phyloP scores from a whole-genome alignment of 495 filamentous ascomycete genomes.

The Talaromyces stipitatus region DNA sequence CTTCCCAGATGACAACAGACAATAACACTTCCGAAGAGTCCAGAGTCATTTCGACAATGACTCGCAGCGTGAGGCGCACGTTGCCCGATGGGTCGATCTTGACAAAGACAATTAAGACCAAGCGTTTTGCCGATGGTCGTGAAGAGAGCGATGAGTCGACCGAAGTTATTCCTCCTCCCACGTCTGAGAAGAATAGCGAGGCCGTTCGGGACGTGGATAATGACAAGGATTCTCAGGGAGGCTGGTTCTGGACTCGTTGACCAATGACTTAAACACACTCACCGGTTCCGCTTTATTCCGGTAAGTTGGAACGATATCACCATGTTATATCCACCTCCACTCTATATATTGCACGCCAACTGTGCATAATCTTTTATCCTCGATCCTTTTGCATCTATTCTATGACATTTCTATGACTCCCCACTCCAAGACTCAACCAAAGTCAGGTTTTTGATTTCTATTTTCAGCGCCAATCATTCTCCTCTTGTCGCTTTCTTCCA shows the following conservation, averaged over 20 bases:
- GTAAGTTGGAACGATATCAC: too few species aligned
- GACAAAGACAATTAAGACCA: slow-evolving; percentile 52
- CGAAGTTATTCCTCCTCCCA: slow-evolving; percentile 19
- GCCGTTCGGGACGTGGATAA: neutral
- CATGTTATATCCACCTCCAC: neutral
- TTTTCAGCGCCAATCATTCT: neutral
- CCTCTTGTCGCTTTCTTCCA: neutral
- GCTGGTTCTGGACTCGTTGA: slow-evolving; percentile 8
- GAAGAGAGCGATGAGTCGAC: slow-evolving; percentile 48
- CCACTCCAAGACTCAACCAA: slow-evolving; percentile 1
- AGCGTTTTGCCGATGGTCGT: slow-evolving; percentile 54
- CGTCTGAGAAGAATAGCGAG: neutral
- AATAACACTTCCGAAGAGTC: slow-evolving; percentile 6
- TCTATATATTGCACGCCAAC: neutral
- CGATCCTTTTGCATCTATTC: neutral
- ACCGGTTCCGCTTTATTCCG: too few species aligned
- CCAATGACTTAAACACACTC: neutral
- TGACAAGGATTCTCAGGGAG: neutral
- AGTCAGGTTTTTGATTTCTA: neutral
- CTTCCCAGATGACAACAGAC: slow-evolving; percentile 1
- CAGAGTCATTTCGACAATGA: slow-evolving; percentile 49
- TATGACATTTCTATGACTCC: neutral
- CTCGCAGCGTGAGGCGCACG: slow-evolving; percentile 45
- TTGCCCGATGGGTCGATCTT: slow-evolving; percentile 53
- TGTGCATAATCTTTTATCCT: neutral